A percentile compares a stretch with the other conserved stretches of the same genome.
Conservation (phyloP, 352 stramenopile genomes). For the Phytophthora multivora region DNA sequence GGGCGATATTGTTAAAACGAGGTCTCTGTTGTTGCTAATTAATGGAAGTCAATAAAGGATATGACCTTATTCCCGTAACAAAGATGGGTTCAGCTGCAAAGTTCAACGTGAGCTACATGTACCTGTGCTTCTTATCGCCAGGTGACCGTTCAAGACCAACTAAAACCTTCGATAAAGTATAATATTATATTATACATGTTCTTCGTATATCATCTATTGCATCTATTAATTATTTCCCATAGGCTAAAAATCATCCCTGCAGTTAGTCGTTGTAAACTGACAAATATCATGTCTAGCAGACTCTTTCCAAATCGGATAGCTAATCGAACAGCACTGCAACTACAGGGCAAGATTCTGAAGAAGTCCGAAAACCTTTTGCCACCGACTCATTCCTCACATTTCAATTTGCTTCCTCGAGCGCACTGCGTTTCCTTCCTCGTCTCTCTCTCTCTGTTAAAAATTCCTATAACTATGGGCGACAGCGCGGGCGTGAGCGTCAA, state of each 20-base stretch:
- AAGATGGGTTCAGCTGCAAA: conserved; percentile 12
- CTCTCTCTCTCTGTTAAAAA: neutral
- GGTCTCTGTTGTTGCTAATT: neutral
- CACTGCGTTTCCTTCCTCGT: conserved; percentile 1
- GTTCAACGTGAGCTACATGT: conserved; percentile 13
- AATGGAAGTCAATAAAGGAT: neutral
- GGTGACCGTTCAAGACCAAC: neutral
- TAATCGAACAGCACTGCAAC: neutral
- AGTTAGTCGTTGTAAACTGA: too few relatives aligned
- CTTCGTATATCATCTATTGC: neutral
- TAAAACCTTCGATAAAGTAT: neutral
- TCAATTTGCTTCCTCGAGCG: conserved; percentile 21
- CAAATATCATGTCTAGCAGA: neutral
- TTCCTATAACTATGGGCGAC: conserved; percentile 27
- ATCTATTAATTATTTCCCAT: neutral
- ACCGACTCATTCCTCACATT: conserved; percentile 6
- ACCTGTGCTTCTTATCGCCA: conserved; percentile 4
- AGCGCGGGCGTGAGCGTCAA: conserved; percentile 35
- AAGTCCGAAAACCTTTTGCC: neutral
- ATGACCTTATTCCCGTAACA: neutral
- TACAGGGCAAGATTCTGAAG: conserved; percentile 21
- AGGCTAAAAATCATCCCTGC: too few relatives aligned
- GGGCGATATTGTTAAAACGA: neutral
- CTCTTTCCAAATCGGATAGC: neutral
- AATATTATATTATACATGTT: neutral